Percentiles rank a stretch among this genome's conserved stretches.
These are phyloP conservation scores for Akanthomyces lecanii DNA, from an alignment of 2,329 filamentous ascomycete genomes.

Conservation along the genomic window DNA sequence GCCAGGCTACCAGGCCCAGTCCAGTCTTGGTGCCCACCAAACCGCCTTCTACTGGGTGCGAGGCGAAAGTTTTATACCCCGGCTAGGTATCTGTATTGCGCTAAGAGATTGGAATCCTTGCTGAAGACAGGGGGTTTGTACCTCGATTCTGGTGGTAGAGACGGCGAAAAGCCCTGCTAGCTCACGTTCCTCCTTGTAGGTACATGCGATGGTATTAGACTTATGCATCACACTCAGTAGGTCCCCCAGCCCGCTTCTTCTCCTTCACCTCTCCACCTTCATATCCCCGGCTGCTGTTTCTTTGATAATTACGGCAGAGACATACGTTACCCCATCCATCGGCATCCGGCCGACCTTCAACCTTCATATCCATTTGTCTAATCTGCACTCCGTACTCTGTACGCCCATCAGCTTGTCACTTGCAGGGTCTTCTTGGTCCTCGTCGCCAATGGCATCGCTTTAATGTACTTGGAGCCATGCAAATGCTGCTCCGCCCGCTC, in stretches of 20 bases:
- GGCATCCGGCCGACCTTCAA: not conserved
- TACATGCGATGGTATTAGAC: no score
- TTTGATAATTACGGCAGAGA: not conserved
- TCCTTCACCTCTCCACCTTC: not conserved
- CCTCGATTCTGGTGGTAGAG: no score
- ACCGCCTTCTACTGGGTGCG: conserved; percentile 9
- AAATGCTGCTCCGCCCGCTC: not conserved
- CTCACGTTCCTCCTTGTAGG: no score
- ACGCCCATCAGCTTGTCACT: not conserved
- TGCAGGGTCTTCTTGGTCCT: not conserved
- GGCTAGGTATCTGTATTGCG: no score
- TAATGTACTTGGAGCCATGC: no score
- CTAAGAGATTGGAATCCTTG: no score
- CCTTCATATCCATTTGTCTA: no score
- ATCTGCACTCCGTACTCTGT: not conserved
- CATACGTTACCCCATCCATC: not conserved
- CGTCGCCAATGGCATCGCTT: not conserved
- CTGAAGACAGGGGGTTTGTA: no score
- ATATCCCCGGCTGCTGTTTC: not conserved
- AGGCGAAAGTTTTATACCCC: no score
- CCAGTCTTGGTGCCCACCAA: not conserved
- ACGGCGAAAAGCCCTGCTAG: no score
- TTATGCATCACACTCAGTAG: no score
- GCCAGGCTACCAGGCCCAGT: no score
- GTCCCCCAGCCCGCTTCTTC: conserved; percentile 10